Percentiles rank a stretch among this genome's conserved stretches.
These are phyloP conservation scores for Microcyclospora pomicola DNA, from an alignment of 2,329 filamentous ascomycete genomes.

Conservation along the genomic window DNA sequence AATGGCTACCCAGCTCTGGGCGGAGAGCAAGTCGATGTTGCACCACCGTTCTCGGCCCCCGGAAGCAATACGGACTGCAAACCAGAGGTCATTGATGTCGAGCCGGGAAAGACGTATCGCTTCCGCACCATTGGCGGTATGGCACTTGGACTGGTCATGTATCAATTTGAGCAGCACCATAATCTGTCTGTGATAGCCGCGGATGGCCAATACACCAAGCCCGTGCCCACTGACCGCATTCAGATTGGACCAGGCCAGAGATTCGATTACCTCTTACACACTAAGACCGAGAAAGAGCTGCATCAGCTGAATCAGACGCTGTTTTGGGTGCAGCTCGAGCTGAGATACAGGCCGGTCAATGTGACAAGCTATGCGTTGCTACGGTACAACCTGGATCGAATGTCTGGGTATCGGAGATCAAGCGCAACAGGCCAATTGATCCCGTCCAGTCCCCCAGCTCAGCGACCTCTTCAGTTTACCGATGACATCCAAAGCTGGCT, in stretches of 20 bases:
- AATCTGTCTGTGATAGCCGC: constrained; percentile 46
- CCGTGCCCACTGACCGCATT: constrained; percentile 34
- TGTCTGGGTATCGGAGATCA: not conserved
- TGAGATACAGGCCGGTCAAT: constrained; percentile 34
- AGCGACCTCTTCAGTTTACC: constrained; percentile 17
- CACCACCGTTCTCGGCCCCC: constrained; percentile 8
- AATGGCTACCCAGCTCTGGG: constrained; percentile 12
- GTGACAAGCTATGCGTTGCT: constrained; percentile 38
- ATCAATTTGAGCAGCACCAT: constrained; percentile 44
- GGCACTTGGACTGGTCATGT: constrained; percentile 39
- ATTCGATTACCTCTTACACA: constrained; percentile 43
- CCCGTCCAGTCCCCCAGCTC: constrained; percentile 5
- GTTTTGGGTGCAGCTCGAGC: constrained; percentile 36
- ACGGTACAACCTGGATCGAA: constrained; percentile 24
- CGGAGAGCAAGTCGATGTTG: constrained; percentile 5
- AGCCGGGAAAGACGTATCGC: constrained; percentile 47
- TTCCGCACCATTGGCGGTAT: constrained; percentile 46
- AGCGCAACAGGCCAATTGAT: constrained; percentile 5
- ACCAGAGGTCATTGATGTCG: constrained; percentile 39
- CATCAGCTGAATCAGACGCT: constrained; percentile 19
- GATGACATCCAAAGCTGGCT: constrained; percentile 24
- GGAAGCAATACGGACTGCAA: constrained; percentile 10
- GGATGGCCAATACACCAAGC: constrained; percentile 41
- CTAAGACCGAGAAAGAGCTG: constrained; percentile 38
- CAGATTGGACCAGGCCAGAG: constrained; percentile 47